Percentiles rank a stretch among this genome's conserved stretches.
These are phyloP conservation scores for Thermochaetoides dissita DNA, from an alignment of 2,329 filamentous ascomycete species.

Conservation along the genomic window DNA sequence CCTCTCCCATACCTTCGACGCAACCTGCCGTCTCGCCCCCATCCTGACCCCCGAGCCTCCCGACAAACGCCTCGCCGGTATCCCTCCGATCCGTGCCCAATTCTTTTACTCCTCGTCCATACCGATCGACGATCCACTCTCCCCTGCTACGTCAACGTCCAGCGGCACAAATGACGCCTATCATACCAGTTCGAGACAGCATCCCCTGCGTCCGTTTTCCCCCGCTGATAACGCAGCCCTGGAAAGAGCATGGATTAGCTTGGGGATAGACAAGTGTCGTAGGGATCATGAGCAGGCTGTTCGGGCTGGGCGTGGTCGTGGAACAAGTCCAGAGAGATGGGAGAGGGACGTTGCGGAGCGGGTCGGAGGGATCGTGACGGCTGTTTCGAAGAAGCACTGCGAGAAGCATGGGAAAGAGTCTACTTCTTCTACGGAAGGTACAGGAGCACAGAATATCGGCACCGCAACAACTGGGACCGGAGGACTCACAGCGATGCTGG, in stretches of 20 bases:
- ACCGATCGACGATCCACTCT: conserved; percentile 80
- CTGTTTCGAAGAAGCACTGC: conserved; percentile 32
- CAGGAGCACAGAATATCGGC: conserved; percentile 4
- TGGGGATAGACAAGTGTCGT: conserved; percentile 36
- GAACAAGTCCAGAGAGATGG: conserved; percentile 19
- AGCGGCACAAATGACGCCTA: conserved; percentile 29
- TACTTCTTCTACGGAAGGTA: no score
- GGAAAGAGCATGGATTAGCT: conserved; percentile 60
- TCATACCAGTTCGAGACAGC: conserved; percentile 29
- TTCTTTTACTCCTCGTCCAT: conserved; percentile 78
- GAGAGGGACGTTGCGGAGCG: conserved; percentile 24
- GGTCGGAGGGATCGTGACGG: conserved; percentile 26
- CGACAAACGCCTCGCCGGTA: conserved; percentile 26
- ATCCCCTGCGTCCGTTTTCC: conserved; percentile 63
- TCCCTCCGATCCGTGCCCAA: conserved; percentile 51
- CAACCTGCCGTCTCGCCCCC: conserved; percentile 8
- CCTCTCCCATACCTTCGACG: conserved; percentile 2
- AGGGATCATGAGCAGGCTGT: conserved; percentile 30
- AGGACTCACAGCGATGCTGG: no score
- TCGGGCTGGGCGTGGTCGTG: conserved; percentile 9
- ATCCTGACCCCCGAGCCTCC: conserved; percentile 19
- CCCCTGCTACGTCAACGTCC: conserved; percentile 40
- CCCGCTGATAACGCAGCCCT: conserved; percentile 64
- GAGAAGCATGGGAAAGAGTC: conserved; percentile 29
- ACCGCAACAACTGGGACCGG: neutral